These are phyloP conservation scores for Fraxinus velutina DNA, from an alignment of 305 asterid species.

Conservation along the genomic window DNA sequence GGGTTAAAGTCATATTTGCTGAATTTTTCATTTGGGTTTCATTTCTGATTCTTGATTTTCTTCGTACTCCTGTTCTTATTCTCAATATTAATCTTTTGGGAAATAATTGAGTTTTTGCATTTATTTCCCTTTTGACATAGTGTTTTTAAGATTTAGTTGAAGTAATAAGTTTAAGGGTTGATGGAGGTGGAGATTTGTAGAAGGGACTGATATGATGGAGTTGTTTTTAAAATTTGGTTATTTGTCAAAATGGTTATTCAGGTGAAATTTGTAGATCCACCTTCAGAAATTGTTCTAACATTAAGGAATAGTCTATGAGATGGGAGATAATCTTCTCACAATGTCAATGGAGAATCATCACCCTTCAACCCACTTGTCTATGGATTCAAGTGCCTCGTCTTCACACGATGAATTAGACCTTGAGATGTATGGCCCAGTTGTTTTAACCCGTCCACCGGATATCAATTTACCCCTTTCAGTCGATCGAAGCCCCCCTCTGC, in stretches of 20 bases:
- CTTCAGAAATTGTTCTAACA: conserved; percentile 17
- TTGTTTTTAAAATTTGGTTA: conserved; percentile 18
- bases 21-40: background rate
- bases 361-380: conserved; percentile 79
- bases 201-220: conserved; percentile 25
- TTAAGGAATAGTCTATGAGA: conserved; percentile 31
- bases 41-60: background rate
- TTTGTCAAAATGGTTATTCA: conserved; percentile 30
- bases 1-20: conserved; percentile 26
- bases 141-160: conserved; percentile 23
- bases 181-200: conserved; percentile 33
- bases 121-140: conserved; percentile 9
- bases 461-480: conserved; percentile 76
- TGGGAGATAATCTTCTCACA: conserved; percentile 65
- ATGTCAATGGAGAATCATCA: conserved; percentile 79
- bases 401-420: conserved; percentile 73
- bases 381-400: conserved; percentile 85
- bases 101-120: conserved; percentile 11
- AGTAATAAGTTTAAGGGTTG: conserved; percentile 36
- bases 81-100: conserved; percentile 14
- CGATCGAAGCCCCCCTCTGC: conserved; percentile 77
- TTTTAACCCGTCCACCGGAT: conserved; percentile 75
- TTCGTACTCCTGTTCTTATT: conserved; percentile 13
- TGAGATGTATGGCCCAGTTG: conserved; percentile 65
- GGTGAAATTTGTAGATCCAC: conserved; percentile 25